Evolutionary conservation across 805 yeast species (phyloP).

Genomic region (Yarrowia sp.): DNA sequence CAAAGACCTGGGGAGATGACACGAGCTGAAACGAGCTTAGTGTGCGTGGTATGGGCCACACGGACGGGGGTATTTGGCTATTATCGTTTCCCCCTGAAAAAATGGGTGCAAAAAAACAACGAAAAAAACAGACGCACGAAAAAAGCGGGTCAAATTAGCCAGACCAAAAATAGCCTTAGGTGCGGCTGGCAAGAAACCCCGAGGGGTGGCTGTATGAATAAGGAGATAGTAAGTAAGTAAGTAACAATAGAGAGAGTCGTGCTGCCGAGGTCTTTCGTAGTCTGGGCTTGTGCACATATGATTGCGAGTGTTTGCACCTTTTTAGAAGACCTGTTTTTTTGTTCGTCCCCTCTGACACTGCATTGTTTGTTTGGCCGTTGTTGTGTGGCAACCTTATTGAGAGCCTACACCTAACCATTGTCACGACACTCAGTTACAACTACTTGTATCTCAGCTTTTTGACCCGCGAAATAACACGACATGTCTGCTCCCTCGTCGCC

Average conservation of each 20-base stretch:
- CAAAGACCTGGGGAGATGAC: not conserved
- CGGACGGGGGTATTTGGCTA: not conserved
- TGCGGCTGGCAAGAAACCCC: too few relatives aligned
- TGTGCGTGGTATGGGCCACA: conserved; percentile 4
- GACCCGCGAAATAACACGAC: not conserved
- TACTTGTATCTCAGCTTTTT: not conserved
- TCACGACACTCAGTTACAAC: not conserved
- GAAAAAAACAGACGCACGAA: not conserved
- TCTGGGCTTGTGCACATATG: too few relatives aligned
- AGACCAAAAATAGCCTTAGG: not conserved
- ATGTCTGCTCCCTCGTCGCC: conserved; percentile 38
- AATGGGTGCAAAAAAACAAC: not conserved
- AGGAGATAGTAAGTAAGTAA: not conserved
- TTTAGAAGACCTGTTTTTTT: too few relatives aligned
- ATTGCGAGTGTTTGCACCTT: too few relatives aligned
- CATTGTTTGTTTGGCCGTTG: conserved; percentile 15
- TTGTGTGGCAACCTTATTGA: not conserved
- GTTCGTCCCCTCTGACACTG: too few relatives aligned
- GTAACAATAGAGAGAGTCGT: too few relatives aligned
- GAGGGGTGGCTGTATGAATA: not conserved
- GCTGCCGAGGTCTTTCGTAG: too few relatives aligned
- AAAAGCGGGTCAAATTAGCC: not conserved
- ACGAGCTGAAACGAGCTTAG: conserved; percentile 20
- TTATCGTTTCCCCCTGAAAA: conserved; percentile 6
- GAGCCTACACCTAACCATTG: conserved; percentile 7